Evolutionary conservation across 2,329 filamentous ascomycete genomes (phyloP).

Genomic region (Aspergillus sp.): DNA sequence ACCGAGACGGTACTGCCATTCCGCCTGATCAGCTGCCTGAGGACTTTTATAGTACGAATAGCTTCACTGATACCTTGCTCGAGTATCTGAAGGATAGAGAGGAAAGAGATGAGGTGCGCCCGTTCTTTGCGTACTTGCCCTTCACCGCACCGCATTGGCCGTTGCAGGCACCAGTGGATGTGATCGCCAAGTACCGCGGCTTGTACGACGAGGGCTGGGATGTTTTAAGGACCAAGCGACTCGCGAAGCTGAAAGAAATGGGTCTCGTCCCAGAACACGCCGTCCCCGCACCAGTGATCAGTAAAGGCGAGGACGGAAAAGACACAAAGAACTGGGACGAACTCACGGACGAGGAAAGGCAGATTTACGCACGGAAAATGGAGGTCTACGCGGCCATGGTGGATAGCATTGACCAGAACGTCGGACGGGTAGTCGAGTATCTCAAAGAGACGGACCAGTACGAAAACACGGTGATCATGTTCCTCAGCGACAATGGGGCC

Average conservation of each 20-base stretch:
- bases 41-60: slow-evolving; percentile 29
- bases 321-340: slow-evolving; percentile 32
- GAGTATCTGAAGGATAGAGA: slow-evolving; percentile 26
- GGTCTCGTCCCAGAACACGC: slow-evolving; percentile 40
- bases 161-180: slow-evolving; percentile 45
- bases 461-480: slow-evolving; percentile 47
- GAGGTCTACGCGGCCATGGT: slow-evolving; percentile 50
- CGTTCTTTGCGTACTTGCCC: slow-evolving; percentile 47
- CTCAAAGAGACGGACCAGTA: slow-evolving; percentile 43
- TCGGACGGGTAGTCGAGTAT: slow-evolving; percentile 44
- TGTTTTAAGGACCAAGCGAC: slow-evolving; percentile 39
- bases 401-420: slow-evolving; percentile 42
- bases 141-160: slow-evolving; percentile 53
- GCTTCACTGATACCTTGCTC: slow-evolving; percentile 23
- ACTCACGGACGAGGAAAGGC: slow-evolving; percentile 33
- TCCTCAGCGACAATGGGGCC: slow-evolving; percentile 49
- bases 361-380: slow-evolving; percentile 42
- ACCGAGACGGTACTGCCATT: not conserved
- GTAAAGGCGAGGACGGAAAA: slow-evolving; percentile 35
- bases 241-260: slow-evolving; percentile 43
- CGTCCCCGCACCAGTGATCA: slow-evolving; percentile 39
- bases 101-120: slow-evolving; percentile 32
- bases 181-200: slow-evolving; percentile 45
- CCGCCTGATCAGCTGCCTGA: slow-evolving; percentile 8
- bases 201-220: slow-evolving; percentile 49